Conservation (phyloP, 495 filamentous ascomycete genomes). For the Aspergillus affinis region DNA sequence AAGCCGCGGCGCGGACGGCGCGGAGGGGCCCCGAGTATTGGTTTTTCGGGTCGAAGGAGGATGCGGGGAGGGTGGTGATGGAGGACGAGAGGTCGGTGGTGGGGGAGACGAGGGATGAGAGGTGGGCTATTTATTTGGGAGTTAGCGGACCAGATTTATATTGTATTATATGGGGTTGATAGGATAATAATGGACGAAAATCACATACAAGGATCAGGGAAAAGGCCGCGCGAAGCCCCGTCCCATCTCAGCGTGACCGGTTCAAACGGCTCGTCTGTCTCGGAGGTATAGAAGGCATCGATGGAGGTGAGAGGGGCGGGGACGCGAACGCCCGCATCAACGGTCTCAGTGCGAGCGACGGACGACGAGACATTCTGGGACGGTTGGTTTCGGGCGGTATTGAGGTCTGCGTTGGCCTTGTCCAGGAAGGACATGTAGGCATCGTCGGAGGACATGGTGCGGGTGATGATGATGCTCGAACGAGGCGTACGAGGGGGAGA, state of each 20-base stretch:
- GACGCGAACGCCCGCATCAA: constrained; percentile 46
- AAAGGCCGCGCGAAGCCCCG: constrained; percentile 47
- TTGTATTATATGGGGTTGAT: not conserved
- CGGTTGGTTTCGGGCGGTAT: constrained; percentile 34
- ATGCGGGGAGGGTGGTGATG: constrained; percentile 35
- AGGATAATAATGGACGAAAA: not conserved
- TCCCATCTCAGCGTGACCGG: constrained; percentile 66
- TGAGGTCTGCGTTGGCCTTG: constrained; percentile 74
- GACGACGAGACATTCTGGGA: constrained; percentile 34
- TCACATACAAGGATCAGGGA: constrained; percentile 63
- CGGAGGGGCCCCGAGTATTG: constrained; percentile 31
- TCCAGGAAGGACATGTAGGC: constrained; percentile 79
- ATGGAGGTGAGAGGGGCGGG: constrained; percentile 57
- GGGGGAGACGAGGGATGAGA: constrained; percentile 41
- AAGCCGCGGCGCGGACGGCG: constrained; percentile 37
- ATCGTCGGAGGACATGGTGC: constrained; percentile 71
- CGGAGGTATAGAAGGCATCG: constrained; percentile 70
- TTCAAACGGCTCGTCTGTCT: constrained; percentile 83
- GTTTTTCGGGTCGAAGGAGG: constrained; percentile 44
- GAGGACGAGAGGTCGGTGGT: constrained; percentile 28
- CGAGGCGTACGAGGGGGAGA: constrained; percentile 6
- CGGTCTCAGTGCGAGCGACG: constrained; percentile 49
- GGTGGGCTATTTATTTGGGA: constrained; percentile 27
- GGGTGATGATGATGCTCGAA: constrained; percentile 25
- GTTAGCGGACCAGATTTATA: not conserved